Base-by-base conservation (phyloP, 352 stramenopile species). In the Phytopythium montanum region DNA sequence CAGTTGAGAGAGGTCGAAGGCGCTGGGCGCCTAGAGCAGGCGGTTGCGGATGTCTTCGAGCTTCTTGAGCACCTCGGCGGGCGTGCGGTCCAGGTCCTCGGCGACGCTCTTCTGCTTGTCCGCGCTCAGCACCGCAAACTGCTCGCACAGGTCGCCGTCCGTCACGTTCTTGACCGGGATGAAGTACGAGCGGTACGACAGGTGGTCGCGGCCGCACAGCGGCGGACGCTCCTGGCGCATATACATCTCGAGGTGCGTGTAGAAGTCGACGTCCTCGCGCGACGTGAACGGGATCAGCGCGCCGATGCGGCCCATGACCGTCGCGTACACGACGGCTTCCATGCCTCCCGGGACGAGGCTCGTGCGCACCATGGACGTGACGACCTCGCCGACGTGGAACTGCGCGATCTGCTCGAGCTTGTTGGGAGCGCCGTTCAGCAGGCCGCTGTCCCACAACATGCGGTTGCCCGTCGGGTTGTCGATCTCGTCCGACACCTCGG, bases 121-220 rank as follows among this genome's bases (percentile, higher is more conserved):
- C 23, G 87, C 78, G 19, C 89, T 87, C 23, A 99, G 81, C 44
- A 76, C 68, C 31, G 81, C 87, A 66, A 98, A 99, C 62, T 97
- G 90, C 66, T 99, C 96, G 70, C 97, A 99, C 16, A 99, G 75
- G 68, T 99, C 97, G 26, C 97, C 97, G 74, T 99, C 98, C 28
- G 98, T 94, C 25, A 99, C 88, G 66, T 98, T 97, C 79, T 99
- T 99, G 31, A 99, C 94, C 6, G 98, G 98, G 33, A 97, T 92
- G 74, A 98, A 99, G 68, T 98, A 99, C 62, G 94, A 99, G 18
- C 98, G 87, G 75, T 98, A 99, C 25, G 93, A 96, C 44, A 98
- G 73, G 63, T 99, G 97, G 70, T 99, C 98, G 48, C 97, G 88
- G 9, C 96, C 96, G 51, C 90, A 92, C 5, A 98, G 81, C n/a